Evolutionary conservation across 1,284 basidiomycete genomes (phyloP).

Genomic region (Anthracocystis walkeri): DNA sequence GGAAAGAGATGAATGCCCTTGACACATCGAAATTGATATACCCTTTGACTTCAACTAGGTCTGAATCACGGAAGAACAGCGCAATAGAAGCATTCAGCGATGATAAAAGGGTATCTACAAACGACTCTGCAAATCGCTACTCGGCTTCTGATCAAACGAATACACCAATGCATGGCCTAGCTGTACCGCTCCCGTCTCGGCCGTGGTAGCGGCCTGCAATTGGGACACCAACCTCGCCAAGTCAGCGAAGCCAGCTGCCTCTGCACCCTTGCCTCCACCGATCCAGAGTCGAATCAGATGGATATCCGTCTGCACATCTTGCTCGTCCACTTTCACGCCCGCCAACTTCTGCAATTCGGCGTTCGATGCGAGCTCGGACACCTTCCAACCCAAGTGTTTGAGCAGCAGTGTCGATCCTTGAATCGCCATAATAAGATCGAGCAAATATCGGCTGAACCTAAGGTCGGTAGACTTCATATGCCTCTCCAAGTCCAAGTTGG

Average conservation of each 20-base stretch:
- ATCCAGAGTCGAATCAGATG: slow-evolving; percentile 41
- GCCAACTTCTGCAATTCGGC: slow-evolving; percentile 26
- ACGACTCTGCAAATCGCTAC: slow-evolving; percentile 10
- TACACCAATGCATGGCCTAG: slow-evolving; percentile 38
- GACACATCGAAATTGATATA: neutral
- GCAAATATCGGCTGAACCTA: slow-evolving; percentile 37
- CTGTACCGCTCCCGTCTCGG: slow-evolving; percentile 22
- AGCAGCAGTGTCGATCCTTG: slow-evolving; percentile 41
- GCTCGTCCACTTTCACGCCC: slow-evolving; percentile 10
- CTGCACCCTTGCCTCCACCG: slow-evolving; percentile 16
- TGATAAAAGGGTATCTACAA: slow-evolving; percentile 12
- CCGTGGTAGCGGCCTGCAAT: slow-evolving; percentile 20
- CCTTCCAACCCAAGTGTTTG: slow-evolving; percentile 46
- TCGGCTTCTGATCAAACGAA: slow-evolving; percentile 21
- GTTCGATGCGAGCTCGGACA: slow-evolving; percentile 2
- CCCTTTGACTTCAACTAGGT: neutral
- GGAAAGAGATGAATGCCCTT: slow-evolving; percentile 11
- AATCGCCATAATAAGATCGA: slow-evolving; percentile 50
- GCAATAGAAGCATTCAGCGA: neutral
- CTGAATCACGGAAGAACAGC: too few relatives aligned
- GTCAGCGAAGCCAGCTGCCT: slow-evolving; percentile 34
- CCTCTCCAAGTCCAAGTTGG: slow-evolving; percentile 20
- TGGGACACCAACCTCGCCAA: slow-evolving; percentile 26
- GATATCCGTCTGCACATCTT: slow-evolving; percentile 24
- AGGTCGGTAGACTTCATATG: slow-evolving; percentile 33